phyloP scores from a whole-genome alignment of 2,329 filamentous ascomycete species.

The Cephalotrichum gorgonifer region DNA sequence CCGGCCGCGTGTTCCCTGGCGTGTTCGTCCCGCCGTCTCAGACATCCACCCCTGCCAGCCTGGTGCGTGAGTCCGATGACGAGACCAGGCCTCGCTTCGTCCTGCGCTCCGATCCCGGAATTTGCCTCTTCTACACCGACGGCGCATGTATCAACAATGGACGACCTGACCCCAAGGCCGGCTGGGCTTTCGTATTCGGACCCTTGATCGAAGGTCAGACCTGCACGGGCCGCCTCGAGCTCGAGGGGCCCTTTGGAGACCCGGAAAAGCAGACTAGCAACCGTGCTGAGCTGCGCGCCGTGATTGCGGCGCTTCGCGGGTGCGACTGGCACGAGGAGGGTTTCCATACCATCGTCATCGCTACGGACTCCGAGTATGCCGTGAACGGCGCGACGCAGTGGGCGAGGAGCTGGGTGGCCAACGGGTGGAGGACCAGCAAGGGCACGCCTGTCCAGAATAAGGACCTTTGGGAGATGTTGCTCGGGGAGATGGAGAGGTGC shows the following conservation, averaged over 20 bases:
- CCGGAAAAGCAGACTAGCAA: slow-evolving; percentile 32
- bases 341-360: slow-evolving; percentile 32
- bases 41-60: slow-evolving; percentile 9
- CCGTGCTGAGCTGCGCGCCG: slow-evolving; percentile 44
- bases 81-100: slow-evolving; percentile 15
- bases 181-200: slow-evolving; percentile 26
- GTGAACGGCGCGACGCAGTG: slow-evolving; percentile 32
- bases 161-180: slow-evolving; percentile 21
- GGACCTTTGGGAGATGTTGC: slow-evolving; percentile 40
- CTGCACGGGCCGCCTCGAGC: slow-evolving; percentile 27
- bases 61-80: slow-evolving; percentile 7
- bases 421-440: slow-evolving; percentile 29
- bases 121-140: slow-evolving; percentile 32
- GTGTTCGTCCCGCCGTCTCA: slow-evolving; percentile 17
- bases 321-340: slow-evolving; percentile 31
- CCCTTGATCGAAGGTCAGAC: slow-evolving; percentile 8
- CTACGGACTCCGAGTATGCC: slow-evolving; percentile 43
- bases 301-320: slow-evolving; percentile 36
- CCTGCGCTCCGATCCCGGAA: slow-evolving; percentile 16
- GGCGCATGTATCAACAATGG: slow-evolving; percentile 35
- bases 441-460: slow-evolving; percentile 31
- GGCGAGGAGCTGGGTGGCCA: slow-evolving; percentile 29
- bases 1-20: slow-evolving; percentile 15
- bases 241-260: slow-evolving; percentile 28
- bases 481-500: slow-evolving; percentile 25